Evolutionary conservation across 306 rosid genomes (phyloP).

Genomic region (Corylus americana): DNA sequence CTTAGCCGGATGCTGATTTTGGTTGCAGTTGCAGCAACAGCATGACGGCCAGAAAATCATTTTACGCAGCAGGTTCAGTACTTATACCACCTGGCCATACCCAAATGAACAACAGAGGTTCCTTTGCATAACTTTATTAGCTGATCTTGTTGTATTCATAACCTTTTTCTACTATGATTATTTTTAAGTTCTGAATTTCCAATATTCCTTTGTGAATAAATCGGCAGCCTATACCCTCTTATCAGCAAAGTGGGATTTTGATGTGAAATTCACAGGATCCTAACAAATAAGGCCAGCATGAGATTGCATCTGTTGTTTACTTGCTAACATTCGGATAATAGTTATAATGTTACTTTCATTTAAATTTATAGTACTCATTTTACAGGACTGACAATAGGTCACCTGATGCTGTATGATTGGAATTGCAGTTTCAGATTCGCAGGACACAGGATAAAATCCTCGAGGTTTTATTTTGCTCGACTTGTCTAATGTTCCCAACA

Average conservation of each 20-base stretch:
- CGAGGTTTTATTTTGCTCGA: neutral
- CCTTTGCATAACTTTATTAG: neutral
- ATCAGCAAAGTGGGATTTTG: neutral
- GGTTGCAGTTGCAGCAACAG: slow-evolving; percentile 4
- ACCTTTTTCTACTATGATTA: neutral
- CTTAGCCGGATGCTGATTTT: neutral
- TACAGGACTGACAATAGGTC: neutral
- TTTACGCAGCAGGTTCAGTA: neutral
- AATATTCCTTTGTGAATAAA: neutral
- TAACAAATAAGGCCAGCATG: neutral
- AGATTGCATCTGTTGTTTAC: neutral
- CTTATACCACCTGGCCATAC: neutral
- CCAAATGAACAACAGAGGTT: neutral
- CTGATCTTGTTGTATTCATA: too few species aligned
- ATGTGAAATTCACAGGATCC: neutral
- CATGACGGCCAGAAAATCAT: neutral
- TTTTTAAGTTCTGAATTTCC: neutral
- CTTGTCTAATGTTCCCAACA: neutral
- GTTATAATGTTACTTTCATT: neutral
- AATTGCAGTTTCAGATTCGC: neutral
- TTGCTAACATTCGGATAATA: neutral
- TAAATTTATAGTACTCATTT: neutral
- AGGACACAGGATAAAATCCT: neutral
- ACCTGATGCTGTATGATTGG: neutral
- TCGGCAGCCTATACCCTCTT: neutral